Percentiles rank a stretch among this genome's conserved stretches.
phyloP scores from a whole-genome alignment of 2,329 filamentous ascomycete genomes.

The Neofusicoccum sp. region DNA sequence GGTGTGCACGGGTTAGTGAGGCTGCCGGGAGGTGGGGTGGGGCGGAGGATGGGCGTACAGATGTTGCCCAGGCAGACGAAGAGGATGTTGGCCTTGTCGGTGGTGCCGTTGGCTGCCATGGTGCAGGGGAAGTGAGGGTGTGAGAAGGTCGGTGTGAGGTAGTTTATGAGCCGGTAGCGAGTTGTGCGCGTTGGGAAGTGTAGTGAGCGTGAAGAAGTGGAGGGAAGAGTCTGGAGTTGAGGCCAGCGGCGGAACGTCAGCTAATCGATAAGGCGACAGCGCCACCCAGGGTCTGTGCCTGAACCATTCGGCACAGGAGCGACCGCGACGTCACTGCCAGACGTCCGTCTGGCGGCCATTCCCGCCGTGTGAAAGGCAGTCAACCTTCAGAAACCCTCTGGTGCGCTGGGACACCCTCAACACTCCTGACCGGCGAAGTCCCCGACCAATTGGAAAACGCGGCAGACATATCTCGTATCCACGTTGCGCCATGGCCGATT shows the following conservation, averaged over 20 bases:
- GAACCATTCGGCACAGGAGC: too few species aligned
- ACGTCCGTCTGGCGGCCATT: too few species aligned
- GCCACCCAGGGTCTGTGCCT: not conserved
- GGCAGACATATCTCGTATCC: not conserved
- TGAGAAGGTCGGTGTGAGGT: too few species aligned
- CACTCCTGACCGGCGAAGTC: not conserved
- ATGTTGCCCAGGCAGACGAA: conserved; percentile 98
- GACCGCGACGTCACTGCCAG: too few species aligned
- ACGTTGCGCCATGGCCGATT: not conserved
- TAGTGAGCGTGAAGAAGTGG: not conserved
- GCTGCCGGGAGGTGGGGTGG: conserved; percentile 34
- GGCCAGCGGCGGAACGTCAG: not conserved
- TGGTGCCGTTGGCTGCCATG: conserved; percentile 20
- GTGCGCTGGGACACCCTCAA: not conserved
- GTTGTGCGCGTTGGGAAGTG: not conserved
- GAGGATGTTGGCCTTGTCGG: conserved; percentile 67
- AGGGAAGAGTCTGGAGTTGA: not conserved
- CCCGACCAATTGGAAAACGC: not conserved
- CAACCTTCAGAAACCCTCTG: too few species aligned
- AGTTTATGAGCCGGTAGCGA: not conserved
- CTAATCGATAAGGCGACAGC: conserved; percentile 3
- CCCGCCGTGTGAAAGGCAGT: not conserved
- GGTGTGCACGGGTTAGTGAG: not conserved
- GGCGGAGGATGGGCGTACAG: conserved; percentile 50
- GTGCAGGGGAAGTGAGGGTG: not conserved